Conservation (phyloP, 345 rosid genomes). For the Brassica rapa region DNA sequence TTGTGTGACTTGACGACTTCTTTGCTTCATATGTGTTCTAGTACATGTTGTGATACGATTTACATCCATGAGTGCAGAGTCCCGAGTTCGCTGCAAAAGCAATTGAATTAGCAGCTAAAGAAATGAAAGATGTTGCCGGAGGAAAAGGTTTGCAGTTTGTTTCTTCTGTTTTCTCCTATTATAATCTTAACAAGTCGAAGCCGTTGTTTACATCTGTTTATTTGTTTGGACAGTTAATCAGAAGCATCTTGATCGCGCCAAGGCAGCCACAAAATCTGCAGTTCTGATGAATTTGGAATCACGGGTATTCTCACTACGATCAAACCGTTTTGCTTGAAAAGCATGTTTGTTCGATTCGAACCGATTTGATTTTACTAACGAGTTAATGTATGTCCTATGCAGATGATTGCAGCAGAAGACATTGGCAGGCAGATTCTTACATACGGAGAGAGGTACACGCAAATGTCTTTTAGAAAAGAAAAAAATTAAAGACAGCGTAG, state of each 20-base stretch:
- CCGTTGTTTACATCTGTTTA: background rate
- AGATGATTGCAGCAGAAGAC: slow-evolving; percentile 65
- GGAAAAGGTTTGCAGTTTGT: slow-evolving; percentile 52
- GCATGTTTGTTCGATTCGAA: background rate
- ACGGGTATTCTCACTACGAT: slow-evolving; percentile 45
- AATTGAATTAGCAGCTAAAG: slow-evolving; percentile 56
- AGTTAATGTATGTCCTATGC: slow-evolving; percentile 11
- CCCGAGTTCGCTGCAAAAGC: slow-evolving; percentile 57
- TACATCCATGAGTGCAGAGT: slow-evolving; percentile 42
- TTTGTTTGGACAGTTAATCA: slow-evolving; percentile 45
- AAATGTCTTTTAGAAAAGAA: background rate
- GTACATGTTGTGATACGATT: background rate
- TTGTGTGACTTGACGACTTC: slow-evolving; percentile 4
- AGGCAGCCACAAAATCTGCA: slow-evolving; percentile 71
- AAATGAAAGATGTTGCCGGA: slow-evolving; percentile 54
- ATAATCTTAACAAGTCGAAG: background rate
- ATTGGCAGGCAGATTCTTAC: slow-evolving; percentile 73
- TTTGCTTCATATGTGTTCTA: background rate
- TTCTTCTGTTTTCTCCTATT: background rate
- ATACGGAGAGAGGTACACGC: slow-evolving; percentile 66
- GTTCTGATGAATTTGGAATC: slow-evolving; percentile 76
- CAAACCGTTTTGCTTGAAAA: background rate
- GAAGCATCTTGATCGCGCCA: slow-evolving; percentile 59
- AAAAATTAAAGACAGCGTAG: background rate
- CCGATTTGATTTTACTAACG: slow-evolving; percentile 3